These are phyloP conservation scores for Houttuynia cordata DNA, from an alignment of 164 flowering plant species.

Conservation along the genomic window DNA sequence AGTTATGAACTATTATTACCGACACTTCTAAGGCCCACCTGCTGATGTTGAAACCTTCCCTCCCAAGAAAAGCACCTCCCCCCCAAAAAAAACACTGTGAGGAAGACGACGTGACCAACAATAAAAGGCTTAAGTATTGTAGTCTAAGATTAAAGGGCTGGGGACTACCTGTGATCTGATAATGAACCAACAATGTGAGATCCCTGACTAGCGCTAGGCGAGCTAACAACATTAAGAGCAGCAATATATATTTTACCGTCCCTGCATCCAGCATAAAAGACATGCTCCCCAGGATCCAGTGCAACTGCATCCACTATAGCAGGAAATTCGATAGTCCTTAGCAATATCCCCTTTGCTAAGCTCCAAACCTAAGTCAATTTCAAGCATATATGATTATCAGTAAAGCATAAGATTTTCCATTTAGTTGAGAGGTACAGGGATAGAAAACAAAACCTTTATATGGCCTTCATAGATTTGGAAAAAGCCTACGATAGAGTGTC, in stretches of 20 bases:
- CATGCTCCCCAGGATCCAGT: conserved; percentile 73
- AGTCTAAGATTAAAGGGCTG: background rate
- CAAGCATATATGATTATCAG: background rate
- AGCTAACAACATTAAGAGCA: conserved; percentile 44
- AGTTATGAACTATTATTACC: no score
- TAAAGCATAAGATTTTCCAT: no score
- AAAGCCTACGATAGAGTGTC: no score
- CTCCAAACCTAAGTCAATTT: conserved; percentile 65
- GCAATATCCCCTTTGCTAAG: conserved; percentile 40
- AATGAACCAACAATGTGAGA: conserved; percentile 52
- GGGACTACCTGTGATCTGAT: conserved; percentile 54
- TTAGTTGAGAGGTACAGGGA: no score
- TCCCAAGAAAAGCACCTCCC: no score
- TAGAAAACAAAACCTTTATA: no score
- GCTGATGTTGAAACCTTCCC: no score
- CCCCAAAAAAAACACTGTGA: background rate
- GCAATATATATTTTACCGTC: conserved; percentile 79
- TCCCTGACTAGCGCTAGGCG: conserved; percentile 33
- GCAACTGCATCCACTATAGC: conserved; percentile 68
- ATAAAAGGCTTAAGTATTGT: background rate
- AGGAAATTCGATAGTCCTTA: conserved; percentile 65
- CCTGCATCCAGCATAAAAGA: conserved; percentile 79
- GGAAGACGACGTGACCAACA: background rate
- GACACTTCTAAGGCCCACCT: no score
- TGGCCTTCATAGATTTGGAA: no score